Evolutionary conservation across 805 yeast species (phyloP).

Genomic region (Brettanomyces anomalus): DNA sequence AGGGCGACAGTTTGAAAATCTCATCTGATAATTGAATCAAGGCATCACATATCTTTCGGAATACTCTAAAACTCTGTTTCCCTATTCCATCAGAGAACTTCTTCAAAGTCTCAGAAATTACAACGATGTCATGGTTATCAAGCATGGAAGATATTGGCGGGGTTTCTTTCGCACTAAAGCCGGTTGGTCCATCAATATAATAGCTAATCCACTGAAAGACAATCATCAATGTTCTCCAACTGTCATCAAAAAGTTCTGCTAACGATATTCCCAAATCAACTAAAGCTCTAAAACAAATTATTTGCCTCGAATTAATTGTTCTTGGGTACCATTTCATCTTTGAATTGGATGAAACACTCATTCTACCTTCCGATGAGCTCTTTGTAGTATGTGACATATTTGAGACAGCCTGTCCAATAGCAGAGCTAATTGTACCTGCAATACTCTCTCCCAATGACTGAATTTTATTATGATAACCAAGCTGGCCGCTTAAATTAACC

Average conservation of each 20-base stretch:
- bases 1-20: slow-evolving; percentile 6
- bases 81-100: slow-evolving; percentile 57
- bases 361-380: neutral
- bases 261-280: slow-evolving; percentile 68
- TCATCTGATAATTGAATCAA: slow-evolving; percentile 34
- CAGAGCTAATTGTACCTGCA: slow-evolving; percentile 41
- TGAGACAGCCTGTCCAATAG: slow-evolving; percentile 30
- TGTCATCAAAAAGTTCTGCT: slow-evolving; percentile 60
- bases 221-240: slow-evolving; percentile 57
- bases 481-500: slow-evolving; percentile 29
- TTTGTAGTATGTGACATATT: slow-evolving; percentile 11
- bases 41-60: slow-evolving; percentile 37
- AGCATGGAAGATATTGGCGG: slow-evolving; percentile 37
- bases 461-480: slow-evolving; percentile 26
- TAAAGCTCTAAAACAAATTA: slow-evolving; percentile 70
- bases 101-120: slow-evolving; percentile 46
- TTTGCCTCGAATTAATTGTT: slow-evolving; percentile 54
- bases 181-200: slow-evolving; percentile 54
- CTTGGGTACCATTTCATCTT: slow-evolving; percentile 28
- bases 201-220: slow-evolving; percentile 77
- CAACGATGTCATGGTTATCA: slow-evolving; percentile 35
- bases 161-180: slow-evolving; percentile 28
- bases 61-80: slow-evolving; percentile 44
- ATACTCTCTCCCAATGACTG: slow-evolving; percentile 41
- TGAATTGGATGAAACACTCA: slow-evolving; percentile 2